Conservation (phyloP, 2,329 filamentous ascomycete genomes). For the Botrytis tulipae region DNA sequence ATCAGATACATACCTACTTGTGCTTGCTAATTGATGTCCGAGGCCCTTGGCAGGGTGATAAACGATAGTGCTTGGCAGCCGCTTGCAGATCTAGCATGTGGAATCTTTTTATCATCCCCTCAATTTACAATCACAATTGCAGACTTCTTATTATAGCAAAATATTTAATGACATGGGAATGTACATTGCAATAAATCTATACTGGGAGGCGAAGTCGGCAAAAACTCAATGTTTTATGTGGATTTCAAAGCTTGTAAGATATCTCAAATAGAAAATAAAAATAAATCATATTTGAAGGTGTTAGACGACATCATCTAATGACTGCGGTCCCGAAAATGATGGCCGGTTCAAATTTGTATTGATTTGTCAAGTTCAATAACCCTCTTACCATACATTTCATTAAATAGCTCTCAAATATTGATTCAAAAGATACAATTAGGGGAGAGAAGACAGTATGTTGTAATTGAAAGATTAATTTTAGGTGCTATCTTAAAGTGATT, state of each 20-base stretch:
- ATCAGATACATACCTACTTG: not conserved
- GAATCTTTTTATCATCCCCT: not conserved
- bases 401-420: too few species aligned
- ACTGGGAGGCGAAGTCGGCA: too few species aligned
- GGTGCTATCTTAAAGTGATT: not conserved
- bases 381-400: not conserved
- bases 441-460: not conserved
- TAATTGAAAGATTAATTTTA: not conserved
- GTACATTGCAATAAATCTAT: not conserved
- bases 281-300: too few species aligned
- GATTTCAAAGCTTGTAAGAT: not conserved
- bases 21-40: not conserved
- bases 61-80: not conserved
- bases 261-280: not conserved
- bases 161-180: not conserved
- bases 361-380: not conserved
- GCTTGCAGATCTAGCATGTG: not conserved
- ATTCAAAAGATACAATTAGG: not conserved
- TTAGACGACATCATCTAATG: not conserved
- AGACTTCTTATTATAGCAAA: not conserved
- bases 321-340: not conserved
- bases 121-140: not conserved
- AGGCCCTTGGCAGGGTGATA: not conserved
- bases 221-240: not conserved
- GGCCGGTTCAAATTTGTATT: too few species aligned